phyloP scores from a whole-genome alignment of 495 filamentous ascomycete genomes.

The Arthonia radiata region DNA sequence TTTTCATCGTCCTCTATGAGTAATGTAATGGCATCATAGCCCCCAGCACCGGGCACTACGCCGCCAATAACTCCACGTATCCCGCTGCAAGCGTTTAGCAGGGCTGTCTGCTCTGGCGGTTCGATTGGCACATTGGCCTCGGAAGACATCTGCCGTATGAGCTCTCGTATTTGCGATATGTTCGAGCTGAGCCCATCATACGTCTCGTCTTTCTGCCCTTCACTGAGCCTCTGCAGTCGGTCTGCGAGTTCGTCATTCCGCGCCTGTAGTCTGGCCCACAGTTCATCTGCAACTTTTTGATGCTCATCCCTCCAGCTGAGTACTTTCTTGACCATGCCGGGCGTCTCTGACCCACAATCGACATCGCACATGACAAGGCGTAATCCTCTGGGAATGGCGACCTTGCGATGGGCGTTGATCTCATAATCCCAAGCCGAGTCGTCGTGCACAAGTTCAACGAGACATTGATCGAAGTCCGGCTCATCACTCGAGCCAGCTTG shows the following conservation, averaged over 20 bases:
- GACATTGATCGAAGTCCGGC: constrained; percentile 34
- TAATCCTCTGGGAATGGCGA: constrained; percentile 38
- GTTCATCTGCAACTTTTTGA: constrained; percentile 31
- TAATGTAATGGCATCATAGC: constrained; percentile 74
- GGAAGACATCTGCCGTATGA: constrained; percentile 51
- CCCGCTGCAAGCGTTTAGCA: constrained; percentile 48
- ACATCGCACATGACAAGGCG: constrained; percentile 84
- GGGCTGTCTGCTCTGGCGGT: constrained; percentile 56
- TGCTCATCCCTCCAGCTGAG: constrained; percentile 56
- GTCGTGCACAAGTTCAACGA: constrained; percentile 41
- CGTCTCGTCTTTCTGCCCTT: constrained; percentile 11
- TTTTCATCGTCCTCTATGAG: constrained; percentile 48
- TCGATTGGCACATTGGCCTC: constrained; percentile 69
- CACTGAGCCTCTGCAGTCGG: constrained; percentile 25
- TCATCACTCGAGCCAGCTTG: constrained; percentile 35
- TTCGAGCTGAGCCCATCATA: constrained; percentile 14
- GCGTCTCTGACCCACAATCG: constrained; percentile 78
- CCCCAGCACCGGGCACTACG: constrained; percentile 83
- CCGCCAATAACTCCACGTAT: constrained; percentile 69
- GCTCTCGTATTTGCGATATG: constrained; percentile 26
- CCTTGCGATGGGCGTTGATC: constrained; percentile 40
- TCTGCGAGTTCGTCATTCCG: constrained; percentile 46
- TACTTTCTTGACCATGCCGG: constrained; percentile 83
- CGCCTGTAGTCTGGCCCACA: constrained; percentile 51
- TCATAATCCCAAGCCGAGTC: constrained; percentile 50